Percentiles rank a stretch among this genome's conserved stretches.
Conservation (phyloP, 257 asterid species). For the Solanum lycopersicoides region DNA sequence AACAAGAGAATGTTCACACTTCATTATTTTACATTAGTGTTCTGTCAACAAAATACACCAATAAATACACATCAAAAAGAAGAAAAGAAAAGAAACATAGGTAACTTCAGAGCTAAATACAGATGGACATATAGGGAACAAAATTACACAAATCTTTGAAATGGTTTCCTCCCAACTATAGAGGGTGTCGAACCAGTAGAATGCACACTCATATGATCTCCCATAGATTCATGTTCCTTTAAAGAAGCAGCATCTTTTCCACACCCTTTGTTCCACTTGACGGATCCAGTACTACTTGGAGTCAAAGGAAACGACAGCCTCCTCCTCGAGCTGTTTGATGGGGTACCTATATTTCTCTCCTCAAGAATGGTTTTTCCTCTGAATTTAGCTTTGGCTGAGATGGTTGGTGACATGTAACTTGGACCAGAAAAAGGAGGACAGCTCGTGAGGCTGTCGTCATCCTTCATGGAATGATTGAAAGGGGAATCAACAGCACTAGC, state of each 20-base stretch:
- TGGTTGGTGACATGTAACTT: slow-evolving; percentile 79
- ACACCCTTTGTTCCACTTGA: slow-evolving; percentile 68
- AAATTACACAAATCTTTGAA: slow-evolving; percentile 89
- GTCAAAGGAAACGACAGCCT: slow-evolving; percentile 83
- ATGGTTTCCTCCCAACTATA: slow-evolving; percentile 62
- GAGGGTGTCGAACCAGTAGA: slow-evolving; percentile 70
- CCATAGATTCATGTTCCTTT: slow-evolving; percentile 20
- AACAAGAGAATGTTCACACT: neutral
- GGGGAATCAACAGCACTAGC: slow-evolving; percentile 31
- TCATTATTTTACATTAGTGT: neutral
- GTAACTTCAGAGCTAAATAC: slow-evolving; percentile 10
- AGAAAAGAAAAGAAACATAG: neutral
- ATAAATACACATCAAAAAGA: neutral
- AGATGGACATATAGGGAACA: slow-evolving; percentile 2
- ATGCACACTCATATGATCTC: slow-evolving; percentile 39
- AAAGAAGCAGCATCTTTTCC: slow-evolving; percentile 42
- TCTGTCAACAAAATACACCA: neutral
- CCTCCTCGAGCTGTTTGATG: slow-evolving; percentile 57
- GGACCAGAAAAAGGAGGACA: slow-evolving; percentile 92
- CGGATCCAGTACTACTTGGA: slow-evolving; percentile 39
- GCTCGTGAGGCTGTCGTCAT: slow-evolving; percentile 76
- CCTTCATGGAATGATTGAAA: slow-evolving; percentile 39
- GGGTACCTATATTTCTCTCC: slow-evolving; percentile 70
- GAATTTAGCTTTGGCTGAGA: slow-evolving; percentile 74
- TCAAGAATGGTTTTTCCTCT: slow-evolving; percentile 66